Conservation (phyloP, 2,329 filamentous ascomycete species). For the Cadophora gregata region DNA sequence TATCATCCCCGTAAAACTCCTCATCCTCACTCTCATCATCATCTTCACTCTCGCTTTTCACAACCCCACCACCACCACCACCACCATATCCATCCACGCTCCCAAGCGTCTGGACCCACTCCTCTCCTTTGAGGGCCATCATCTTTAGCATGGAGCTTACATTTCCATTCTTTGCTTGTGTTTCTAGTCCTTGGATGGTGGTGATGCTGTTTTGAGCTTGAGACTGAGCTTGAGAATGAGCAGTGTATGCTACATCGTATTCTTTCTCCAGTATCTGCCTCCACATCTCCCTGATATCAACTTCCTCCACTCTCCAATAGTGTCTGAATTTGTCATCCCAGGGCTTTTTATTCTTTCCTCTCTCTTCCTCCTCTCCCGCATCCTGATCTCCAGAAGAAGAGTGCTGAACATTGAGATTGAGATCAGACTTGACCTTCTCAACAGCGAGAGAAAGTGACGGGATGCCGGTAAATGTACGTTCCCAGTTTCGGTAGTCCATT, state of each 20-base stretch:
- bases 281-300: neutral
- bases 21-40: constrained; percentile 5
- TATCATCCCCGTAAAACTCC: neutral
- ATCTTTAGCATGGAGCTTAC: neutral
- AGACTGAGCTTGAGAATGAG: too few species aligned
- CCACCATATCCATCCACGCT: neutral
- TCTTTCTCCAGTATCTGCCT: neutral
- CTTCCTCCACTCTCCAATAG: neutral
- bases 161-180: neutral
- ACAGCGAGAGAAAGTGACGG: neutral
- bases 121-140: neutral
- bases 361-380: neutral
- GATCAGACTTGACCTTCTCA: too few species aligned
- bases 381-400: too few species aligned
- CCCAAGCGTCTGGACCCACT: neutral
- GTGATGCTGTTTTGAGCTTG: too few species aligned
- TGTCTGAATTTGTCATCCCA: neutral
- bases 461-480: neutral
- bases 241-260: neutral
- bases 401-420: too few species aligned
- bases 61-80: neutral
- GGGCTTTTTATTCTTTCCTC: neutral
- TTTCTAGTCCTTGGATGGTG: too few species aligned
- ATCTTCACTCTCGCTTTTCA: neutral
- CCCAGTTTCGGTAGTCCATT: neutral